Percentiles rank a stretch among this genome's conserved stretches.
phyloP scores from a whole-genome alignment of 208 protist species.

The Novymonas esmeraldas region DNA sequence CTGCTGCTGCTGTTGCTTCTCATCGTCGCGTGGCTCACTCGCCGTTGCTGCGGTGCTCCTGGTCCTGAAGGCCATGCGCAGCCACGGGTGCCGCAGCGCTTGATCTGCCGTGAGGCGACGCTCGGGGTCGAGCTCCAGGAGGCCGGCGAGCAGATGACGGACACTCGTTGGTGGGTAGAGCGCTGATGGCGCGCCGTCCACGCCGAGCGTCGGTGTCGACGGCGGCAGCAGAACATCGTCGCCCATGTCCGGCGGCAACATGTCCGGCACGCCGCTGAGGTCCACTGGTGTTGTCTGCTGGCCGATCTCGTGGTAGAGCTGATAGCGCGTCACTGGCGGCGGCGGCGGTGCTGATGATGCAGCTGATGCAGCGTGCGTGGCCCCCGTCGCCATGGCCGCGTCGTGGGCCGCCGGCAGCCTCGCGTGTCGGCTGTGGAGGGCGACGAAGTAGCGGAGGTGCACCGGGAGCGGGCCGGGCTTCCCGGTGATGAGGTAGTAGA shows the following conservation, averaged over 20 bases:
- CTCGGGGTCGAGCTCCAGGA: conserved; percentile 66
- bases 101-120: conserved; percentile 66
- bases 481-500: conserved; percentile 82
- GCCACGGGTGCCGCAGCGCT: conserved; percentile 77
- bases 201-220: no score
- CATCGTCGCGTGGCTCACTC: conserved; percentile 13
- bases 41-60: conserved; percentile 7
- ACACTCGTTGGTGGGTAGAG: conserved; percentile 45
- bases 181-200: neutral
- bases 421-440: conserved; percentile 20
- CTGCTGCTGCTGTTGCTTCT: conserved; percentile 12
- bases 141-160: conserved; percentile 49
- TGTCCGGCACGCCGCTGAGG: conserved; percentile 55
- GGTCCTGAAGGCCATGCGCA: conserved; percentile 41
- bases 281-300: conserved; percentile 41
- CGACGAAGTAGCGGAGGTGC: conserved; percentile 43
- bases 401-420: no score
- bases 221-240: conserved; percentile 1
- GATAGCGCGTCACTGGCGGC: conserved; percentile 49
- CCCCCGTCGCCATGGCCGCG: neutral
- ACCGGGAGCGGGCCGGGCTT: conserved; percentile 49
- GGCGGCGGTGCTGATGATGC: neutral
- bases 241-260: conserved; percentile 13
- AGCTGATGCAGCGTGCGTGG: conserved; percentile 3
- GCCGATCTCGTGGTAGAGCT: conserved; percentile 76